Conservation (phyloP, 768 basidiomycete genomes). For the Lactarius tabidus region DNA sequence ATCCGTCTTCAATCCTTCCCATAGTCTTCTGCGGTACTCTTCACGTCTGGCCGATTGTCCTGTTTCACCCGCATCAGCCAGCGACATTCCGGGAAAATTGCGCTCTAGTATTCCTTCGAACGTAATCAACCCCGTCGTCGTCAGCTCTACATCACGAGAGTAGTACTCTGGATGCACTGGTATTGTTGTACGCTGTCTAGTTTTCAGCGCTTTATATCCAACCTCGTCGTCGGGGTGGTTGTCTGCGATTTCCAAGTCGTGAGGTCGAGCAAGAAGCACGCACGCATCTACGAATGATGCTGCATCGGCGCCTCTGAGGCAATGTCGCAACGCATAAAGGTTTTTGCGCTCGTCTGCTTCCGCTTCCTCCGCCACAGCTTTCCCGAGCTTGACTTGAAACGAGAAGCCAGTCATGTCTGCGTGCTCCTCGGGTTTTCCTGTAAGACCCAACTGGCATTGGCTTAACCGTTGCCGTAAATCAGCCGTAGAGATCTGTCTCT, state of each 20-base stretch:
- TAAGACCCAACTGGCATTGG: slow-evolving; percentile 23
- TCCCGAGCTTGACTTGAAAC: slow-evolving; percentile 13
- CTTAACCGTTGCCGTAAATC: slow-evolving; percentile 24
- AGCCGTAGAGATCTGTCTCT: background rate
- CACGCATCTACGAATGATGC: slow-evolving; percentile 24
- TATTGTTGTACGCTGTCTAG: slow-evolving; percentile 7
- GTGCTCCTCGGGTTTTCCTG: slow-evolving; percentile 6
- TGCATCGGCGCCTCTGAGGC: slow-evolving; percentile 18
- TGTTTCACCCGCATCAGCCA: slow-evolving; percentile 6
- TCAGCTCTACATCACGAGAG: slow-evolving; percentile 16
- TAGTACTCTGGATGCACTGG: slow-evolving; percentile 23
- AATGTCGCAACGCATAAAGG: slow-evolving; percentile 10
- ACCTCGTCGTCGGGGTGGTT: slow-evolving; percentile 51
- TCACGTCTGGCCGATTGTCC: slow-evolving; percentile 11
- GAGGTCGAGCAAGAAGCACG: slow-evolving; percentile 8
- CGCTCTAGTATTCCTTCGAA: slow-evolving; percentile 11
- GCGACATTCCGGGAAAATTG: background rate
- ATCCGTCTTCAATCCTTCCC: slow-evolving; percentile 47
- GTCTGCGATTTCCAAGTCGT: slow-evolving; percentile 12
- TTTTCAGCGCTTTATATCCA: slow-evolving; percentile 37
- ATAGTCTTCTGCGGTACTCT: slow-evolving; percentile 23
- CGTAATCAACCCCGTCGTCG: slow-evolving; percentile 3
- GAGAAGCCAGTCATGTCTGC: slow-evolving; percentile 6
- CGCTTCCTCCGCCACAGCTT: background rate
- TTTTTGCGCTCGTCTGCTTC: slow-evolving; percentile 11